phyloP scores from a whole-genome alignment of 345 rosid species.

The Brassica incana region DNA sequence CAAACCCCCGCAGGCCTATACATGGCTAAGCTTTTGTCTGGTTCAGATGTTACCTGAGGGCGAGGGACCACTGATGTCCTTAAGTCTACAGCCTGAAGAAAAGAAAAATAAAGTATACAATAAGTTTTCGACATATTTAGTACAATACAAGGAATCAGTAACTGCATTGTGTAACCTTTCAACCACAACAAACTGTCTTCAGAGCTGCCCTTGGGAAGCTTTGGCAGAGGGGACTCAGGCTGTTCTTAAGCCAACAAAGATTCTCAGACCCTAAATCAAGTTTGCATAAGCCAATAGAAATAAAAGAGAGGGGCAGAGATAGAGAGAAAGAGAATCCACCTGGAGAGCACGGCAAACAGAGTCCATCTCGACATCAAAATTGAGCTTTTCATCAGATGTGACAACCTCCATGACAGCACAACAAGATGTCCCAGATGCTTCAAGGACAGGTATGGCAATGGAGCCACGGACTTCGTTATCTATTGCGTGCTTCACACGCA shows the following conservation, averaged over 20 bases:
- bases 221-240: slow-evolving; percentile 28
- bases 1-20: too few species aligned
- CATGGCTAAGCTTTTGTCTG: slow-evolving; percentile 6
- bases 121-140: background rate
- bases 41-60: slow-evolving; percentile 38
- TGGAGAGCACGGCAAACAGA: slow-evolving; percentile 67
- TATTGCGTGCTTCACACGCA: slow-evolving; percentile 66
- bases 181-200: slow-evolving; percentile 36
- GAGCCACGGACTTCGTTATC: slow-evolving; percentile 75
- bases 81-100: slow-evolving; percentile 80
- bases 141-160: slow-evolving; percentile 14
- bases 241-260: slow-evolving; percentile 33
- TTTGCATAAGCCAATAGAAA: slow-evolving; percentile 12
- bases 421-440: slow-evolving; percentile 50
- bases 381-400: slow-evolving; percentile 65
- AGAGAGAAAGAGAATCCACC: slow-evolving; percentile 48
- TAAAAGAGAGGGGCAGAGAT: background rate
- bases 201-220: slow-evolving; percentile 21
- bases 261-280: slow-evolving; percentile 34
- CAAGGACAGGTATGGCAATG: slow-evolving; percentile 77
- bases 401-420: slow-evolving; percentile 91
- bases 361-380: slow-evolving; percentile 79
- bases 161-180: slow-evolving; percentile 30
- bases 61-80: slow-evolving; percentile 56
- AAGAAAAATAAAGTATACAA: slow-evolving; percentile 15